Evolutionary conservation across 106 monocot genomes (phyloP).

Genomic region (Dendrobium officinale): DNA sequence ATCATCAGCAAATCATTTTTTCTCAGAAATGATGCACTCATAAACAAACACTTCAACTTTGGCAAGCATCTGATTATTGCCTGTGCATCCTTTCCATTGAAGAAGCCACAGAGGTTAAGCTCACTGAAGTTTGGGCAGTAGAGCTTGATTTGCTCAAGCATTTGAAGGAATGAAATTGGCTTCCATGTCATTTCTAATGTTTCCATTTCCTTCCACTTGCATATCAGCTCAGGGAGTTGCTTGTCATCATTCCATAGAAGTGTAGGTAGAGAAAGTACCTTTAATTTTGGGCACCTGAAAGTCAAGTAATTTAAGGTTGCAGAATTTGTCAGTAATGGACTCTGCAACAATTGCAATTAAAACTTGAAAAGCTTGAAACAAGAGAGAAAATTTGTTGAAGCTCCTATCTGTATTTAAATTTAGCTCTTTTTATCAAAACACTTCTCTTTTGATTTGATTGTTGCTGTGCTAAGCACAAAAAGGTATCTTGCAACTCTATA

Average conservation of each 20-base stretch:
- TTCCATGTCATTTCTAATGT: slow-evolving; percentile 4
- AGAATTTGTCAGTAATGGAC: no score
- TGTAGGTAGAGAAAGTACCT: not conserved
- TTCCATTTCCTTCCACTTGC: slow-evolving; percentile 9
- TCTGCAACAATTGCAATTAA: no score
- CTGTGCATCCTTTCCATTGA: slow-evolving; percentile 3
- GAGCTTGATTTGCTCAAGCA: slow-evolving; percentile 4
- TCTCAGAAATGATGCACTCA: slow-evolving; percentile 2
- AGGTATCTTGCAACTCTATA: no score
- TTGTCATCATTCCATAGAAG: not conserved
- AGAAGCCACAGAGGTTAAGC: slow-evolving; percentile 7
- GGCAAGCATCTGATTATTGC: slow-evolving; percentile 4
- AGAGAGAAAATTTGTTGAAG: no score
- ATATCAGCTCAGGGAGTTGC: slow-evolving; percentile 5
- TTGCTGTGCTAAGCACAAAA: no score
- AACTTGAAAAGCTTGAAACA: no score
- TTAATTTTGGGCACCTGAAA: slow-evolving; percentile 9
- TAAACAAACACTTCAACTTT: not conserved
- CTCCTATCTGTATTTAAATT: no score
- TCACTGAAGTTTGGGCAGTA: slow-evolving; percentile 1
- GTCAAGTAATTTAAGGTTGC: no score
- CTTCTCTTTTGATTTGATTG: no score
- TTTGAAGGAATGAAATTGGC: slow-evolving; percentile 3
- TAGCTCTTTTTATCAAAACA: no score
- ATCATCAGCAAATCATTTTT: slow-evolving; percentile 5